Evolutionary conservation across 2,329 filamentous ascomycete species (phyloP).

Genomic region (Xylariomycetidae sp.): DNA sequence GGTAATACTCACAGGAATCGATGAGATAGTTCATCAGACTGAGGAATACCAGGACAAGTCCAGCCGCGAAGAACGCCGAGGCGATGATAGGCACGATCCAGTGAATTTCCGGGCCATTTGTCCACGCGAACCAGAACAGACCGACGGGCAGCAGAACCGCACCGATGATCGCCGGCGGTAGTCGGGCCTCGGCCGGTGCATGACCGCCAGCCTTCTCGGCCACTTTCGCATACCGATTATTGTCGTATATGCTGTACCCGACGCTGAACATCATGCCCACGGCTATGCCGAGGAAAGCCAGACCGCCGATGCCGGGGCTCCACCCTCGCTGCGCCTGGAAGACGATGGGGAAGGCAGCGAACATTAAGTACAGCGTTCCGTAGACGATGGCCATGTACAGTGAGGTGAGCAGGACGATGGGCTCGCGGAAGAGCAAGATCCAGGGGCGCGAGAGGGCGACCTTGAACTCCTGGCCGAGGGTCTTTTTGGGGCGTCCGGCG

Average conservation of each 20-base stretch:
- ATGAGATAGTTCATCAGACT: slow-evolving; percentile 54
- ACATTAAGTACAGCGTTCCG: slow-evolving; percentile 55
- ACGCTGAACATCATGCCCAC: slow-evolving; percentile 62
- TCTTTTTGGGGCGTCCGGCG: slow-evolving; percentile 35
- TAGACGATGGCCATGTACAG: slow-evolving; percentile 63
- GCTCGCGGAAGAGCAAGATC: slow-evolving; percentile 65
- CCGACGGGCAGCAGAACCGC: slow-evolving; percentile 58
- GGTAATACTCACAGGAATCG: slow-evolving; percentile 37
- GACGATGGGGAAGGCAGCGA: slow-evolving; percentile 61
- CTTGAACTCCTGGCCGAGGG: slow-evolving; percentile 47
- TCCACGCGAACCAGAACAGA: slow-evolving; percentile 68
- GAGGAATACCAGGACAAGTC: slow-evolving; percentile 52
- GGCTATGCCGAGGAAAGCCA: slow-evolving; percentile 65
- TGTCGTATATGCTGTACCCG: slow-evolving; percentile 49
- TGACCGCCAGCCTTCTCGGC: slow-evolving; percentile 44
- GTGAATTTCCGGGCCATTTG: slow-evolving; percentile 48
- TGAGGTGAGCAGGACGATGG: slow-evolving; percentile 61
- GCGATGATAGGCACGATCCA: slow-evolving; percentile 42
- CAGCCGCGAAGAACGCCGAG: slow-evolving; percentile 33
- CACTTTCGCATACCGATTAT: slow-evolving; percentile 45
- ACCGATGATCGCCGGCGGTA: slow-evolving; percentile 59
- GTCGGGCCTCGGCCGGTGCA: slow-evolving; percentile 61
- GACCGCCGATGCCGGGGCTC: slow-evolving; percentile 53
- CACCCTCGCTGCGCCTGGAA: slow-evolving; percentile 58
- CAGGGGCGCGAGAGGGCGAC: slow-evolving; percentile 60